Evolutionary conservation across 2,329 filamentous ascomycete genomes (phyloP).

Genomic region (Ceratocystis diversiconidia): DNA sequence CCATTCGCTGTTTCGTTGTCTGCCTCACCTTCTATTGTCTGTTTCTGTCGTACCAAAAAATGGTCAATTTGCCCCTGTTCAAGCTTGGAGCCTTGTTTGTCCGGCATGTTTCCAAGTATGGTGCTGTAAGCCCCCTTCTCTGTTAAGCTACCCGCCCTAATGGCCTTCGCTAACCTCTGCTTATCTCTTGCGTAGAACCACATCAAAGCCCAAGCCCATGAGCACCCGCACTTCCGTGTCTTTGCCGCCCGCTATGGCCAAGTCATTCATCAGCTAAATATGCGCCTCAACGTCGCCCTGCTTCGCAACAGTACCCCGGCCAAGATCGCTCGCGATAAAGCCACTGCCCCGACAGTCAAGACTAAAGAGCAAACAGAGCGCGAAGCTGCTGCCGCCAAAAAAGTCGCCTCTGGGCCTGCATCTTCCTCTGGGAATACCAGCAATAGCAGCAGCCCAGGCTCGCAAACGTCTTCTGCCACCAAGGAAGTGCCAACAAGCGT

Average conservation of each 20-base stretch:
- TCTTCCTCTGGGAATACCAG: not conserved
- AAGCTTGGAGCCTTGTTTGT: conserved; percentile 52
- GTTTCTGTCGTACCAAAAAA: conserved; percentile 22
- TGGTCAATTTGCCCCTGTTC: conserved; percentile 54
- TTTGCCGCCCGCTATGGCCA: conserved; percentile 50
- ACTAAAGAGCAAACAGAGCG: conserved; percentile 46
- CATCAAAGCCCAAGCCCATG: conserved; percentile 52
- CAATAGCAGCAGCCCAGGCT: not conserved
- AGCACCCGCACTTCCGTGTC: conserved; percentile 45
- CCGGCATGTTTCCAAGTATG: conserved; percentile 54
- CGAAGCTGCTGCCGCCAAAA: conserved; percentile 29
- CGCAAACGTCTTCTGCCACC: conserved; percentile 1
- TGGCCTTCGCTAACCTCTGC: not conserved
- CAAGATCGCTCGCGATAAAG: conserved; percentile 44
- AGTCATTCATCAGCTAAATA: conserved; percentile 51
- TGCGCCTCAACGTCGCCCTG: conserved; percentile 46
- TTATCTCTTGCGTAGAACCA: conserved; percentile 36
- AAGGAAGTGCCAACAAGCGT: conserved; percentile 29
- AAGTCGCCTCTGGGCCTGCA: not conserved
- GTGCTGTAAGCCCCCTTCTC: conserved; percentile 38
- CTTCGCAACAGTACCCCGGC: conserved; percentile 45
- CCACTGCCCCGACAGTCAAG: conserved; percentile 50
- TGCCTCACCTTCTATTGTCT: not conserved
- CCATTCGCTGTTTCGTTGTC: not conserved
- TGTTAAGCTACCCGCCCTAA: not conserved